phyloP scores from a whole-genome alignment of 179 eudicot genomes.

The Sideroxylon spinosum region DNA sequence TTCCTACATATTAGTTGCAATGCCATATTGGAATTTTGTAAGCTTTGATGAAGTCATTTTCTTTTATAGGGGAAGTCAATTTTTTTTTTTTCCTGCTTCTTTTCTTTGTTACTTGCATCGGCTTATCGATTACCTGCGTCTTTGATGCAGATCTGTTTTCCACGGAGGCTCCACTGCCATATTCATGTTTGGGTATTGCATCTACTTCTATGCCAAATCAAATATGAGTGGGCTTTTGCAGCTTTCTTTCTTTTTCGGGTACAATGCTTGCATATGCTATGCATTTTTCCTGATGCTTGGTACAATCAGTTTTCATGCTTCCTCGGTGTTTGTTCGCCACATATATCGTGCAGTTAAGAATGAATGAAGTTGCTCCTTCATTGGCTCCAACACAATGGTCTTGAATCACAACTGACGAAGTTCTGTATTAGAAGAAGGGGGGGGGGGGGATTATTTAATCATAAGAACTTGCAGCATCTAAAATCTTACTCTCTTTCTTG shows the following conservation, averaged over 20 bases:
- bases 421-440: background rate
- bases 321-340: conserved; percentile 45
- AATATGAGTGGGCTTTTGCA: conserved; percentile 69
- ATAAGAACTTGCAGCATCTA: background rate
- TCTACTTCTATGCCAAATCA: conserved; percentile 53
- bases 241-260: conserved; percentile 52
- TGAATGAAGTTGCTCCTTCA: conserved; percentile 31
- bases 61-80: background rate
- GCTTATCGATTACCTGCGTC: conserved; percentile 13
- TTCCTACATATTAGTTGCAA: too few relatives aligned
- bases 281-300: conserved; percentile 69
- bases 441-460: background rate
- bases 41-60: background rate
- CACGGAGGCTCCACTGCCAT: conserved; percentile 68
- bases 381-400: background rate
- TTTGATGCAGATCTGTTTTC: conserved; percentile 52
- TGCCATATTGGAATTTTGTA: background rate
- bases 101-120: background rate
- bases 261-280: conserved; percentile 53
- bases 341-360: conserved; percentile 52
- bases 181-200: conserved; percentile 51
- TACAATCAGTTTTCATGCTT: conserved; percentile 51
- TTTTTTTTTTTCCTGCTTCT: background rate
- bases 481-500: background rate
- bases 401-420: background rate